These are phyloP conservation scores for Gentiana dahurica DNA, from an alignment of 257 asterid genomes.

Conservation along the genomic window DNA sequence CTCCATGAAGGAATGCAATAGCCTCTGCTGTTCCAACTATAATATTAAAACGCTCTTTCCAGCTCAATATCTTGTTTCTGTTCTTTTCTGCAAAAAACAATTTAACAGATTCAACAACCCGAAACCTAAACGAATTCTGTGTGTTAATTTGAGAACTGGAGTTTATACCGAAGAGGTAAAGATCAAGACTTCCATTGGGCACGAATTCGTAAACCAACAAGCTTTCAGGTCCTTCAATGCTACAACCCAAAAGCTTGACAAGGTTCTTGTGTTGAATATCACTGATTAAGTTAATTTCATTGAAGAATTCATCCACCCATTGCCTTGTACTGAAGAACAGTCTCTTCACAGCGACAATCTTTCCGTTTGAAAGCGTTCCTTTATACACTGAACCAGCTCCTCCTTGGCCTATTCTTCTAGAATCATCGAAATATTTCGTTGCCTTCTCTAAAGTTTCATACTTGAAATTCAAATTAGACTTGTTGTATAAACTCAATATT, in stretches of 20 bases:
- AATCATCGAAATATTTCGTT: slow-evolving; percentile 52
- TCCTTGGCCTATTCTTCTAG: slow-evolving; percentile 69
- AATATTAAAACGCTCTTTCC: slow-evolving; percentile 64
- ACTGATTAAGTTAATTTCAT: slow-evolving; percentile 64
- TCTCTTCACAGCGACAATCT: slow-evolving; percentile 74
- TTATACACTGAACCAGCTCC: slow-evolving; percentile 81
- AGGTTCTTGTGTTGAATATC: slow-evolving; percentile 83
- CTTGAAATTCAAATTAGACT: slow-evolving; percentile 61
- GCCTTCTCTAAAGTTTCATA: slow-evolving; percentile 83
- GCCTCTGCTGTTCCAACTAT: slow-evolving; percentile 85
- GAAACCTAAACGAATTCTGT: no score
- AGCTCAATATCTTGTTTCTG: slow-evolving; percentile 36
- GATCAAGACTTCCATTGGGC: slow-evolving; percentile 63
- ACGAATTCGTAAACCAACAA: slow-evolving; percentile 66
- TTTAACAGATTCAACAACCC: background rate
- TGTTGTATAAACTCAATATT: slow-evolving; percentile 48
- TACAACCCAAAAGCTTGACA: slow-evolving; percentile 84
- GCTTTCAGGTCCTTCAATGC: slow-evolving; percentile 94
- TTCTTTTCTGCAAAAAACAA: slow-evolving; percentile 33
- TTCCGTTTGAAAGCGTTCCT: slow-evolving; percentile 58
- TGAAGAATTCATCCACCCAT: slow-evolving; percentile 92
- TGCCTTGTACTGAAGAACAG: slow-evolving; percentile 69
- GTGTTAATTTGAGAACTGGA: background rate
- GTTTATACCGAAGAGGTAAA: slow-evolving; percentile 45
- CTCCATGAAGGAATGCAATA: slow-evolving; percentile 64